Evolutionary conservation across 1,284 basidiomycete genomes (phyloP).

Genomic region (Heterobasidion annosum): DNA sequence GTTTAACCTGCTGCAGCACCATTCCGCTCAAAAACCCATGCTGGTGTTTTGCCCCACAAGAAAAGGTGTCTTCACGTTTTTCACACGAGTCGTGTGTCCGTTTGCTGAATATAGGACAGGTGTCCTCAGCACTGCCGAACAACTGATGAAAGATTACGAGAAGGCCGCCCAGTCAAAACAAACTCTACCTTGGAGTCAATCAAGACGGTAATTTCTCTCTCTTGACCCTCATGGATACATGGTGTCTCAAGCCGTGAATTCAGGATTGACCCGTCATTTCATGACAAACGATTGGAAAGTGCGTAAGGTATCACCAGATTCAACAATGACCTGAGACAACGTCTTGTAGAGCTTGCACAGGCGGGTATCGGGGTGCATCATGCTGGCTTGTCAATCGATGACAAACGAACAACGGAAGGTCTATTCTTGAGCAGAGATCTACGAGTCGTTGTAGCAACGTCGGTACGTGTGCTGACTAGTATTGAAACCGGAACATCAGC

Average conservation of each 20-base stretch:
- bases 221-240: background rate
- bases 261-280: slow-evolving; percentile 46
- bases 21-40: slow-evolving; percentile 71
- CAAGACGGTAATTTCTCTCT: slow-evolving; percentile 29
- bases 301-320: slow-evolving; percentile 8
- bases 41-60: slow-evolving; percentile 83
- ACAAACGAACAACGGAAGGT: slow-evolving; percentile 64
- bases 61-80: slow-evolving; percentile 42
- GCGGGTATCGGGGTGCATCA: slow-evolving; percentile 81
- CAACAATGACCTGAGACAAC: background rate
- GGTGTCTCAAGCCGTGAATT: background rate
- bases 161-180: slow-evolving; percentile 40
- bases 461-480: slow-evolving; percentile 34
- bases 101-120: slow-evolving; percentile 28
- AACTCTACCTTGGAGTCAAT: slow-evolving; percentile 55
- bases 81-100: background rate
- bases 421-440: slow-evolving; percentile 59
- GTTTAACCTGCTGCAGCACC: slow-evolving; percentile 59
- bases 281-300: slow-evolving; percentile 59
- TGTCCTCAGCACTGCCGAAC: slow-evolving; percentile 63
- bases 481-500: slow-evolving; percentile 1
- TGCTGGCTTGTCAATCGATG: slow-evolving; percentile 70
- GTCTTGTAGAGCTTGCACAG: slow-evolving; percentile 40
- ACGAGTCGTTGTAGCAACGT: slow-evolving; percentile 66
- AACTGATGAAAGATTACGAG: slow-evolving; percentile 64